Percentiles rank a stretch among this genome's conserved stretches.
Conservation (phyloP, 2,329 filamentous ascomycete species). For the Penicillium sp. region DNA sequence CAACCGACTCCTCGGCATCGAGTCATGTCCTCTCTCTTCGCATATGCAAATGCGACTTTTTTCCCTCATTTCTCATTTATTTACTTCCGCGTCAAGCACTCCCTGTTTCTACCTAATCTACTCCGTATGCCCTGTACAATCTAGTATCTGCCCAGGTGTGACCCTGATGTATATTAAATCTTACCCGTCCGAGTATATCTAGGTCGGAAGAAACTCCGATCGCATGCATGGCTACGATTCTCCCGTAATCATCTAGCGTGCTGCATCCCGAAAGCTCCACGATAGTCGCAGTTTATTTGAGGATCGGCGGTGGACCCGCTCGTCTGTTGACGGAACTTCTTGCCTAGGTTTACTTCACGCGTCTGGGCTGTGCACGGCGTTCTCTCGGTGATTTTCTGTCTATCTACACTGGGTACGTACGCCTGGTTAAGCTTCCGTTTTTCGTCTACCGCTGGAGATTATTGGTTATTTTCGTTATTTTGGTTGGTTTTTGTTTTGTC, state of each 20-base stretch:
- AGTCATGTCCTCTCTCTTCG: not conserved
- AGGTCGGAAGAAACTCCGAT: too few relatives aligned
- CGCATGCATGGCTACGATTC: not conserved
- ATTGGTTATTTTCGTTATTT: not conserved
- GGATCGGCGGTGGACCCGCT: not conserved
- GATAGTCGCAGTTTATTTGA: constrained; percentile 2
- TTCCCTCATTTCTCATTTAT: not conserved
- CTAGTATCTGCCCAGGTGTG: too few relatives aligned
- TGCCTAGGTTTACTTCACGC: not conserved
- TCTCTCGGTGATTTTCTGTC: not conserved
- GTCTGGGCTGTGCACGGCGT: not conserved
- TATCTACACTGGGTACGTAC: not conserved
- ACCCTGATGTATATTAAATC: too few relatives aligned
- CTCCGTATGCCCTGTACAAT: not conserved
- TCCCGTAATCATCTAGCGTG: constrained; percentile 4
- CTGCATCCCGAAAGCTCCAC: not conserved
- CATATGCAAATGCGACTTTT: not conserved
- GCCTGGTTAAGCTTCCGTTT: not conserved
- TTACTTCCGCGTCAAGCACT: constrained; percentile 1
- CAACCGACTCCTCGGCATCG: not conserved
- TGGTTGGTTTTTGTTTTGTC: not conserved
- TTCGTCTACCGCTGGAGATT: not conserved
- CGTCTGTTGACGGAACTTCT: not conserved
- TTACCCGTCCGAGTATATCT: too few relatives aligned
- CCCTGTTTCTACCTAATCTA: not conserved